Evolutionary conservation across 2,329 filamentous ascomycete genomes (phyloP), one percentile per base, ranked within the genome.

Genomic region (Colletotrichum spaethianum): DNA sequence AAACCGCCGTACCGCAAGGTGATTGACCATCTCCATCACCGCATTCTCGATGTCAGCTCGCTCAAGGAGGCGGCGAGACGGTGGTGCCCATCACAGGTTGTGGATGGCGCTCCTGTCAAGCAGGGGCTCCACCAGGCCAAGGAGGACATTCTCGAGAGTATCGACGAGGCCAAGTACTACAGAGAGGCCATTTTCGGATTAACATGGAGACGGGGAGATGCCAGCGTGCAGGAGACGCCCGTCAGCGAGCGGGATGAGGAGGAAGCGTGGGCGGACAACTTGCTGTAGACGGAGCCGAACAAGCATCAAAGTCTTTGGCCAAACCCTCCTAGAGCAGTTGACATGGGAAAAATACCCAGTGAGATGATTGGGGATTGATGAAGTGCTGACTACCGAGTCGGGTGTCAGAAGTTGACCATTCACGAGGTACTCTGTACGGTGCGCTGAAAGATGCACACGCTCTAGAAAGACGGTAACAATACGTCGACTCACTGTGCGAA

Each of bases 71-170:
- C 94, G 28, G 93, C 92, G 23, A 89, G 91, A 75, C 88, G 96
- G 56, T 99, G 96, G 96, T 92, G 91, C 53, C 86, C 87, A 1
- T 80, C 85, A n/a, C 86, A 89, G 9, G 80, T 93, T 11, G 78
- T 93, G 73, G 84, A 85, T 67, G 85, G 86, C 55, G 91, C 89
- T 36, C 95, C 96, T 16, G 82, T 79, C 74, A 98, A 98, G 86
- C 89, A 89, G 79, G 90, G 89, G 46, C 84, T 91, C 63, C 96
- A 99, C 84, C 90, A 96, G 82, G 96, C 96, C 0, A 91, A 89
- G 77, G 91, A 94, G 67, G 96, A 99, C 82, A 98, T 99, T 70
- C 82, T 98, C 73, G 96, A 99, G 85, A 98, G 96, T 82, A 98
- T 99, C 74, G 92, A 89, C 67, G 96, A 99, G 85, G 96, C 96